Percentiles rank a stretch among this genome's conserved stretches.
Evolutionary conservation across 345 rosid genomes (phyloP).

Genomic region (Brassica nigra): DNA sequence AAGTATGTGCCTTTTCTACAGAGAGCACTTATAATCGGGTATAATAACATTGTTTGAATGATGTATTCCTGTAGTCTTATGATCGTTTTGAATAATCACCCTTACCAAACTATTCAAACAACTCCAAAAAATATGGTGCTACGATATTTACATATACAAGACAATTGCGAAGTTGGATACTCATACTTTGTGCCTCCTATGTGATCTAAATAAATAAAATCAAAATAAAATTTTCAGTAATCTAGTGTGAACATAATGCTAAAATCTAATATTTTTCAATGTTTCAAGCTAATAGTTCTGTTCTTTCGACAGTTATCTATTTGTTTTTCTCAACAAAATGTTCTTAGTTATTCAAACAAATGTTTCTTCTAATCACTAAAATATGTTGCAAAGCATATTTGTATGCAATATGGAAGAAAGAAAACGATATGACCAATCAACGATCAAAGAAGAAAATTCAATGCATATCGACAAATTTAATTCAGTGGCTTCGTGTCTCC

Average conservation of each 20-base stretch:
- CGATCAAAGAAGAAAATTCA: background rate
- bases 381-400: background rate
- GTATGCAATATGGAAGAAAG: background rate
- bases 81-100: background rate
- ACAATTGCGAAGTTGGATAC: background rate
- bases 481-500: too few relatives aligned
- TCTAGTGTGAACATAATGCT: background rate
- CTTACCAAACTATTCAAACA: background rate
- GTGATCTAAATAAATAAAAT: background rate
- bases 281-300: background rate
- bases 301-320: background rate
- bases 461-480: background rate
- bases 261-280: background rate
- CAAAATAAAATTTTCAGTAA: background rate
- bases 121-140: background rate
- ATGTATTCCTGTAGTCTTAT: background rate
- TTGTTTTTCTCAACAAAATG: background rate
- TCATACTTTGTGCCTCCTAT: background rate
- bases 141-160: background rate
- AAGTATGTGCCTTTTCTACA: background rate
- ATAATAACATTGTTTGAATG: background rate
- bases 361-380: background rate
- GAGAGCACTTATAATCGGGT: background rate
- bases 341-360: background rate
- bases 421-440: background rate